Evolutionary conservation across 139 green algal genomes (phyloP).

Genomic region (Zygnema circumcarinatum): DNA sequence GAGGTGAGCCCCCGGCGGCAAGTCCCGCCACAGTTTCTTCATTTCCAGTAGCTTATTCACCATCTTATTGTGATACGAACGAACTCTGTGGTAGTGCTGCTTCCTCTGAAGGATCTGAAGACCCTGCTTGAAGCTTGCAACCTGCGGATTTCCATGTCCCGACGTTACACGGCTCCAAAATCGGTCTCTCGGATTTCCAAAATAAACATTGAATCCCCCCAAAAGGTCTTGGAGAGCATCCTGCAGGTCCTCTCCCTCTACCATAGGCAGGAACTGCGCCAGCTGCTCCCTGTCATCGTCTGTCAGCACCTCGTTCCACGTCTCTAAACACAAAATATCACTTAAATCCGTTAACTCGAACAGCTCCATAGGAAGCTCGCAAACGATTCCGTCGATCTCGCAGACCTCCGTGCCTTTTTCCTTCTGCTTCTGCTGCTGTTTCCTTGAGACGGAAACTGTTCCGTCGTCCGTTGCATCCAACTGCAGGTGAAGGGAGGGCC

Average conservation of each 20-base stretch:
- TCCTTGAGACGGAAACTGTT: too few species aligned
- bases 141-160: slow-evolving; percentile 21
- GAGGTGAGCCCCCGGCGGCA: slow-evolving; percentile 14
- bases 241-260: slow-evolving; percentile 8
- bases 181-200: slow-evolving; percentile 20
- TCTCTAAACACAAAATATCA: slow-evolving; percentile 27
- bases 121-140: slow-evolving; percentile 27
- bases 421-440: too few species aligned
- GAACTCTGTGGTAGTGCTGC: slow-evolving; percentile 46
- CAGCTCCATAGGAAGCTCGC: slow-evolving; percentile 23
- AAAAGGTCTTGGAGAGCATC: slow-evolving; percentile 33
- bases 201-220: slow-evolving; percentile 20
- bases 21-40: slow-evolving; percentile 25
- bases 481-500: background rate
- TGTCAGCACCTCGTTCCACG: slow-evolving; percentile 27
- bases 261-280: slow-evolving; percentile 11
- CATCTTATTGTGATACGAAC: slow-evolving; percentile 48
- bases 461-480: too few species aligned
- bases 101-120: slow-evolving; percentile 35
- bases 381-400: slow-evolving; percentile 22
- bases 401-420: too few species aligned
- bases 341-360: slow-evolving; percentile 26
- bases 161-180: slow-evolving; percentile 1
- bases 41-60: slow-evolving; percentile 40
- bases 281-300: slow-evolving; percentile 36